phyloP scores from a whole-genome alignment of 169 alveolate species.

The Eimeria zaria region DNA sequence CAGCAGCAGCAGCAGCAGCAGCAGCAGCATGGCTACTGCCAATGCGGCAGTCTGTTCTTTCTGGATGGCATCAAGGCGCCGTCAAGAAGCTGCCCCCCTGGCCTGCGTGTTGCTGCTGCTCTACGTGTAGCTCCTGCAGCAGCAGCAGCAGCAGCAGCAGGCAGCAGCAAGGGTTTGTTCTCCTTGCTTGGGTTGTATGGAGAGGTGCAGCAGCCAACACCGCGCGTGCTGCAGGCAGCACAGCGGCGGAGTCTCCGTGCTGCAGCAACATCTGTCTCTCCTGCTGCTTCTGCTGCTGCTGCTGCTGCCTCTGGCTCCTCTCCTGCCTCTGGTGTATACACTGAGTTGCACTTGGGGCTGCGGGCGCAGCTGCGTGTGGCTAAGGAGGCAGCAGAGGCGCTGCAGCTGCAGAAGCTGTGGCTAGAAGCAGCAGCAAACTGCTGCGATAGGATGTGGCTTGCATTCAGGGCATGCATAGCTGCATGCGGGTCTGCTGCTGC shows the following conservation, averaged over 20 bases:
- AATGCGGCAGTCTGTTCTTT: constrained; percentile 36
- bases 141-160: constrained; percentile 2
- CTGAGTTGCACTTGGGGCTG: constrained; percentile 24
- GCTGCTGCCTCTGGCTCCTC: neutral
- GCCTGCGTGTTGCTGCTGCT: constrained; percentile 61
- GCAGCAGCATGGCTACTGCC: constrained; percentile 1
- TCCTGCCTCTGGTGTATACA: neutral
- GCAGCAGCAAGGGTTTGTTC: neutral
- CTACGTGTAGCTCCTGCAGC: neutral
- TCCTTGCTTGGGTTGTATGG: constrained; percentile 43
- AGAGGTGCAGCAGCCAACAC: constrained; percentile 58
- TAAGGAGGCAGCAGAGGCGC: constrained; percentile 43
- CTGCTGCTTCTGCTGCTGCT: neutral
- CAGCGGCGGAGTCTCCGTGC: constrained; percentile 49
- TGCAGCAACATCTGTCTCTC: neutral
- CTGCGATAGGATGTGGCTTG: constrained; percentile 28
- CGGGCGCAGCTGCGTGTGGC: constrained; percentile 55
- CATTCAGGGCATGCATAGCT: constrained; percentile 6
- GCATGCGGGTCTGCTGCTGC: constrained; percentile 62
- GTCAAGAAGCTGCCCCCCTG: neutral
- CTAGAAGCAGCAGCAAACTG: constrained; percentile 23
- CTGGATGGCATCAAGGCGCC: neutral
- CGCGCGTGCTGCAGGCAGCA: constrained; percentile 61
- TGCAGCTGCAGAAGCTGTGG: constrained; percentile 29
- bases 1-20: constrained; percentile 10